Conservation (phyloP, 805 yeast genomes). For the Wickerhamomyces kurtzmanii region DNA sequence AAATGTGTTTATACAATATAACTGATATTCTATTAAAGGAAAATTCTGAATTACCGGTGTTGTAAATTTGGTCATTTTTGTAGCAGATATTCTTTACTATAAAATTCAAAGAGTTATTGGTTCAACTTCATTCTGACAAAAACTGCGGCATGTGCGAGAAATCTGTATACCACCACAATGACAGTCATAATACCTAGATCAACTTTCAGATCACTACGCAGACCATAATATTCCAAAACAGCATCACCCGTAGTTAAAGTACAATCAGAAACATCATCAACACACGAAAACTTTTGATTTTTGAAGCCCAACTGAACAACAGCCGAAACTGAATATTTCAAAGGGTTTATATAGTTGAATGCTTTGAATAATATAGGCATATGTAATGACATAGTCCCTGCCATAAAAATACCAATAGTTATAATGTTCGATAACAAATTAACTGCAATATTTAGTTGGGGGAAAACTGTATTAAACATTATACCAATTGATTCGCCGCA, state of each 20-base stretch:
- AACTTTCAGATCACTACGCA: too few relatives aligned
- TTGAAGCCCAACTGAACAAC: constrained; percentile 50
- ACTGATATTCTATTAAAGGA: too few relatives aligned
- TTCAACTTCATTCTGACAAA: too few relatives aligned
- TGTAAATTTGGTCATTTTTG: too few relatives aligned
- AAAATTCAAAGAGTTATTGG: too few relatives aligned
- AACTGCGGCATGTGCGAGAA: too few relatives aligned
- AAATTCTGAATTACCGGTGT: too few relatives aligned
- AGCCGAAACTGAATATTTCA: constrained; percentile 59
- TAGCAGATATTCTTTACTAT: too few relatives aligned
- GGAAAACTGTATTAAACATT: constrained; percentile 61
- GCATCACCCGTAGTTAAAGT: constrained; percentile 40
- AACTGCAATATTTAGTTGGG: constrained; percentile 73
- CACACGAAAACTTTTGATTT: constrained; percentile 42
- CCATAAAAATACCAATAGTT: constrained; percentile 72
- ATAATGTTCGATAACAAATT: constrained; percentile 58
- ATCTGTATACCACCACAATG: too few relatives aligned
- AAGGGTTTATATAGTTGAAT: constrained; percentile 68
- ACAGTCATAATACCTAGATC: too few relatives aligned
- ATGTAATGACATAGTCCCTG: constrained; percentile 74
- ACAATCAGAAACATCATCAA: constrained; percentile 32
- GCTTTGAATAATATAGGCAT: constrained; percentile 63
- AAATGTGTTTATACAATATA: too few relatives aligned
- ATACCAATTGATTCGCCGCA: constrained; percentile 86
- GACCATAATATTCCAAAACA: constrained; percentile 41